Evolutionary conservation across 2,329 filamentous ascomycete genomes (phyloP).

Genomic region (Sporothrix protearum): DNA sequence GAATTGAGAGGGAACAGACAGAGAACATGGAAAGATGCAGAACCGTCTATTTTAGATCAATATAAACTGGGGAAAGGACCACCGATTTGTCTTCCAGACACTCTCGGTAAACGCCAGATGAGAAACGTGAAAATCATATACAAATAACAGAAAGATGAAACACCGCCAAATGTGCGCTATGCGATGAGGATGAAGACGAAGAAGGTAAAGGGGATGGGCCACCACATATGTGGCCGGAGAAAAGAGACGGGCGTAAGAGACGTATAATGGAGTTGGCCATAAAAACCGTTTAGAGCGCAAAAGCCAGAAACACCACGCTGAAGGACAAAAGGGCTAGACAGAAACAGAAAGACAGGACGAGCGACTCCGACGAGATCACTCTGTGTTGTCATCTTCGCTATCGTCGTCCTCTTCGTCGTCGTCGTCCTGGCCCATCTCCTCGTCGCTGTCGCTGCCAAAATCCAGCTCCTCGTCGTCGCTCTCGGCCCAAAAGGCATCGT

Average conservation of each 20-base stretch:
- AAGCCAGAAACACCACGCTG: slow-evolving; percentile 11
- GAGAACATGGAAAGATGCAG: background rate
- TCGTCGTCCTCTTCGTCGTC: slow-evolving; percentile 57
- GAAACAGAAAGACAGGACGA: background rate
- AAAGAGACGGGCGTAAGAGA: background rate
- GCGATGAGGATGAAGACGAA: background rate
- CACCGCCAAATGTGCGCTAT: slow-evolving; percentile 16
- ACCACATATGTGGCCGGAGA: background rate
- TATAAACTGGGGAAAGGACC: background rate
- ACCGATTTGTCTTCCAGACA: background rate
- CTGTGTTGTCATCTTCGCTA: slow-evolving; percentile 41
- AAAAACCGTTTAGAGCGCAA: background rate
- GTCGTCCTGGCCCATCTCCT: slow-evolving; percentile 57
- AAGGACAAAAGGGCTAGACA: background rate
- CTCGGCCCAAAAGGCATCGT: slow-evolving; percentile 80
- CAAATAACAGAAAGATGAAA: background rate
- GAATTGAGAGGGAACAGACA: background rate
- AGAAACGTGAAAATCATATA: background rate
- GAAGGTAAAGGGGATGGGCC: no score
- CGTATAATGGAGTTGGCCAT: background rate
- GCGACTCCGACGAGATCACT: background rate
- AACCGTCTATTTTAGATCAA: background rate
- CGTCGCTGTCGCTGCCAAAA: slow-evolving; percentile 67
- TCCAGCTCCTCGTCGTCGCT: slow-evolving; percentile 73
- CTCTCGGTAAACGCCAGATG: background rate